Percentiles rank a stretch among this genome's conserved stretches.
Evolutionary conservation across 257 asterid genomes (phyloP).

Genomic region (Solanum appendiculatum): DNA sequence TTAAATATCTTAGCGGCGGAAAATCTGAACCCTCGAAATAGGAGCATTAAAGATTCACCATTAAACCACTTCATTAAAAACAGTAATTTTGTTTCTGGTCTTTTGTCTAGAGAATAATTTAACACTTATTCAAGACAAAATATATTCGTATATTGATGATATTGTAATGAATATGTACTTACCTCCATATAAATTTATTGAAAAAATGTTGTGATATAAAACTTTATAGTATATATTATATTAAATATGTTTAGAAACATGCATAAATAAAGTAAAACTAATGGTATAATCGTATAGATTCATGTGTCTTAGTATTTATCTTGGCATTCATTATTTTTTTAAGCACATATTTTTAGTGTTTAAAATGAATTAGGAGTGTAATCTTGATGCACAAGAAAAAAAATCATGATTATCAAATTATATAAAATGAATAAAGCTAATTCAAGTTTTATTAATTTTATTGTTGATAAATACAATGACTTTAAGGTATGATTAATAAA

Average conservation of each 20-base stretch:
- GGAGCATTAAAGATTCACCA: not conserved
- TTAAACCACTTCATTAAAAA: not conserved
- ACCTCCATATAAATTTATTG: not conserved
- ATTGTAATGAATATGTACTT: not conserved
- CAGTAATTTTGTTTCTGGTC: not conserved
- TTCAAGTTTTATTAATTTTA: not conserved
- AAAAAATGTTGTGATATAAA: no score
- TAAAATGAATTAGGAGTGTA: not conserved
- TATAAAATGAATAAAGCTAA: not conserved
- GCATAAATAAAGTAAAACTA: not conserved
- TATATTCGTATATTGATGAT: not conserved
- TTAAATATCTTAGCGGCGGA: not conserved
- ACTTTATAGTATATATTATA: no score
- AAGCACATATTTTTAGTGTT: not conserved
- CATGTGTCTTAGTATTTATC: not conserved
- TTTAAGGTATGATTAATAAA: not conserved
- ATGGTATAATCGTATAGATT: not conserved
- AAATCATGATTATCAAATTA: not conserved
- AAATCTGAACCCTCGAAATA: not conserved
- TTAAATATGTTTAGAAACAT: no score
- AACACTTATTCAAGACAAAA: not conserved
- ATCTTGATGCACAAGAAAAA: not conserved
- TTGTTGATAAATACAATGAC: not conserved
- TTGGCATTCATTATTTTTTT: not conserved
- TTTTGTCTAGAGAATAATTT: not conserved